Evolutionary conservation across 2,329 filamentous ascomycete genomes (phyloP).

Genomic region (Botrytis deweyae): DNA sequence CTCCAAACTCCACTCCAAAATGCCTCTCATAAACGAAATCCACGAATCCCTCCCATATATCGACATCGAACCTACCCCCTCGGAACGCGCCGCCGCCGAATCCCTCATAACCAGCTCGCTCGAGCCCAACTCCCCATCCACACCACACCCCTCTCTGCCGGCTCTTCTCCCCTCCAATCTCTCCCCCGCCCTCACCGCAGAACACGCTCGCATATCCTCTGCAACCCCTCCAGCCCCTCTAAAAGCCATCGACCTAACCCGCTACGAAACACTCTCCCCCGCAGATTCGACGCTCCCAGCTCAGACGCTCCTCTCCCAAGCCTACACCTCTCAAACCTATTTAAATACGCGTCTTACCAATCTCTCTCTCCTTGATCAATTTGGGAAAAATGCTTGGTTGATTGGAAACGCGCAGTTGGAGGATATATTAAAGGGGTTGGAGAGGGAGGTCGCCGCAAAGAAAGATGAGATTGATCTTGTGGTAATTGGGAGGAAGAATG

Average conservation of each 20-base stretch:
- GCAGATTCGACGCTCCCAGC: conserved; percentile 52
- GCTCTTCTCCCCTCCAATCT: conserved; percentile 57
- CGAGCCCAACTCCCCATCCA: conserved; percentile 28
- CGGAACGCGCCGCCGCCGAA: conserved; percentile 64
- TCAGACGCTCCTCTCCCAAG: conserved; percentile 44
- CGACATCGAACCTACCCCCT: conserved; percentile 66
- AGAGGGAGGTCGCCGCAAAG: conserved; percentile 69
- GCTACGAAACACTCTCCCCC: conserved; percentile 68
- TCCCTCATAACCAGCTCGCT: conserved; percentile 69
- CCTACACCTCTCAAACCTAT: conserved; percentile 59
- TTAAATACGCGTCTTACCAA: conserved; percentile 44
- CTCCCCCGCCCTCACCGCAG: conserved; percentile 63
- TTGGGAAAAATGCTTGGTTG: conserved; percentile 88
- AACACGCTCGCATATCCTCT: conserved; percentile 48
- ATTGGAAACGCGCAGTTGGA: conserved; percentile 80
- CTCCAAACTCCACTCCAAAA: conserved; percentile 18
- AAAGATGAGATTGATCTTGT: conserved; percentile 71
- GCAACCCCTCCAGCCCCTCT: conserved; percentile 47
- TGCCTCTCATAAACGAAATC: conserved; percentile 35
- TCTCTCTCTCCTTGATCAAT: conserved; percentile 34
- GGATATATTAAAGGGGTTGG: conserved; percentile 64
- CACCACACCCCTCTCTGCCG: conserved; percentile 54
- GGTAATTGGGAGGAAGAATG: conserved; percentile 65
- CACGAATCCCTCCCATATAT: conserved; percentile 54
- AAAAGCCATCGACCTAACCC: conserved; percentile 67